Conservation (phyloP, 2,329 filamentous ascomycete species). For the Endoconidiophora laricicola region DNA sequence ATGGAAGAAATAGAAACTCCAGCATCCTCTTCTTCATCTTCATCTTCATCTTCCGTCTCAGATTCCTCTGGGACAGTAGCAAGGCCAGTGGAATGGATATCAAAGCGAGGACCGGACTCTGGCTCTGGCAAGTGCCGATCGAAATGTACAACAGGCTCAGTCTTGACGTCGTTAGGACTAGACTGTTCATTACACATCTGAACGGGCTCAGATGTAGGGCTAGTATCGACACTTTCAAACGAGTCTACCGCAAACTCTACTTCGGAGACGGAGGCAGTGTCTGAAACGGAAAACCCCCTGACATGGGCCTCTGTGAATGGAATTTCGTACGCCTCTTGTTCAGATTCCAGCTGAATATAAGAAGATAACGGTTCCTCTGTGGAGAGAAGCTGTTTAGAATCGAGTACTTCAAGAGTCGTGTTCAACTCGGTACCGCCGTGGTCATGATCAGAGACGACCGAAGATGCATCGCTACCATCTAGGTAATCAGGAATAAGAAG, state of each 20-base stretch:
- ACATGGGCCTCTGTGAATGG: not conserved
- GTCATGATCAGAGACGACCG: too few relatives aligned
- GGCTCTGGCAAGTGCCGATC: not conserved
- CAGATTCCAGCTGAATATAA: not conserved
- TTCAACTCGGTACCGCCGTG: too few relatives aligned
- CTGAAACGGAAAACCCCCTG: not conserved
- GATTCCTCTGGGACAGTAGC: constrained; percentile 9
- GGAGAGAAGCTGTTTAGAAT: not conserved
- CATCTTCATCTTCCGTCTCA: constrained; percentile 5
- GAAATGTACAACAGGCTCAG: not conserved
- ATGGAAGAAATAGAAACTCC: not conserved
- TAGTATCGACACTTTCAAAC: not conserved
- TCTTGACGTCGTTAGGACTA: not conserved
- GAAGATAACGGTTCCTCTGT: not conserved
- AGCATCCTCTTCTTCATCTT: constrained; percentile 3
- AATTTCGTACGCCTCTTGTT: too few relatives aligned
- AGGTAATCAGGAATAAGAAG: too few relatives aligned
- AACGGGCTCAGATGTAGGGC: not conserved
- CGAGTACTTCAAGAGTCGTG: not conserved
- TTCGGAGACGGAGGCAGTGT: constrained; percentile 1
- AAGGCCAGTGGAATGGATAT: not conserved
- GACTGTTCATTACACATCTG: too few relatives aligned
- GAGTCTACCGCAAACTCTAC: constrained; percentile 9
- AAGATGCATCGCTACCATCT: too few relatives aligned
- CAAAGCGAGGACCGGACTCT: constrained; percentile 2